Evolutionary conservation across 441 rosid species (phyloP).

Genomic region (Oxalis stricta): DNA sequence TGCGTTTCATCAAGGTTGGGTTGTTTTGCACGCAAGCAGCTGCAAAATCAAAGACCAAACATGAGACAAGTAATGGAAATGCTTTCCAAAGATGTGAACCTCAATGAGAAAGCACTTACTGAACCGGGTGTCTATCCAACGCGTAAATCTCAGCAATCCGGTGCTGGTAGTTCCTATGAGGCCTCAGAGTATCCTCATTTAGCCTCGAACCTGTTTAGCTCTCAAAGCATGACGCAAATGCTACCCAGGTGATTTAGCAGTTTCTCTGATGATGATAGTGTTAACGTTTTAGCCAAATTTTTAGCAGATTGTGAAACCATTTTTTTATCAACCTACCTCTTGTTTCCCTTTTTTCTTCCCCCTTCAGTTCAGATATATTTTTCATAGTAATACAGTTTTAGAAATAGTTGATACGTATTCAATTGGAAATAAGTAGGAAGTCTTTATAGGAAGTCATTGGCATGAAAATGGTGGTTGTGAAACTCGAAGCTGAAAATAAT

Average conservation of each 20-base stretch:
- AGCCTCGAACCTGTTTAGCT: slow-evolving; percentile 14
- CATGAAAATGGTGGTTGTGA: too few species aligned
- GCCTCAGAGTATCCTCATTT: slow-evolving; percentile 17
- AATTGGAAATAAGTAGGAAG: neutral
- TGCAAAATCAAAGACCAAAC: slow-evolving; percentile 52
- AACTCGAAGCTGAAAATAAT: neutral
- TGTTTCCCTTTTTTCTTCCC: neutral
- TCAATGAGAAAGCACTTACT: slow-evolving; percentile 48
- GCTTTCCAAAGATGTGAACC: slow-evolving; percentile 59
- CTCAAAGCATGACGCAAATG: slow-evolving; percentile 29
- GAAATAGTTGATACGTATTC: neutral
- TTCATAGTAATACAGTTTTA: neutral
- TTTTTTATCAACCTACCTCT: neutral
- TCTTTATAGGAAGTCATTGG: neutral
- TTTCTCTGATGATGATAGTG: too few species aligned
- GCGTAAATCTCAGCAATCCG: slow-evolving; percentile 8
- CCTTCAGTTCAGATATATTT: neutral
- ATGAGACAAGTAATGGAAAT: slow-evolving; percentile 85
- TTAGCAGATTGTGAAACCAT: neutral
- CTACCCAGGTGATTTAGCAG: slow-evolving; percentile 57
- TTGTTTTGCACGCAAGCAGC: slow-evolving; percentile 81
- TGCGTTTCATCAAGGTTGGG: slow-evolving; percentile 60
- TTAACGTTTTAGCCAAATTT: neutral
- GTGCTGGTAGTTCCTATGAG: slow-evolving; percentile 21
- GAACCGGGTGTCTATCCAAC: slow-evolving; percentile 54